phyloP scores from a whole-genome alignment of 1,284 basidiomycete genomes.

The Sphagnurus paluster region DNA sequence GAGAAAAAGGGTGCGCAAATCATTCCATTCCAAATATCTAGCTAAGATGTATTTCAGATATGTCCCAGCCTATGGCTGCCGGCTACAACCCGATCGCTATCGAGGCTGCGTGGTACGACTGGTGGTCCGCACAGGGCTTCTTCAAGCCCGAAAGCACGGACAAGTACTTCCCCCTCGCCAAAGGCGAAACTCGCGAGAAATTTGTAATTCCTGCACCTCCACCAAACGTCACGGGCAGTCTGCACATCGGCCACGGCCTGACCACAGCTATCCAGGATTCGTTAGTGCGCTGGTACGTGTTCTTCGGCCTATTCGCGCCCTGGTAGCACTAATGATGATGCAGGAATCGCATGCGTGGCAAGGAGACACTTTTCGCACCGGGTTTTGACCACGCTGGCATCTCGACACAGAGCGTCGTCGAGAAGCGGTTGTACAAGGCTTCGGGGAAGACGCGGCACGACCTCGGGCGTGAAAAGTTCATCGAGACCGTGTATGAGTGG shows the following conservation, averaged over 20 bases:
- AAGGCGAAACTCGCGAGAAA: conserved; percentile 43
- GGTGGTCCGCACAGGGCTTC: conserved; percentile 93
- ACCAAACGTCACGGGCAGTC: conserved; percentile 96
- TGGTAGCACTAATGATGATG: background rate
- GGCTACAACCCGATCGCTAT: conserved; percentile 96
- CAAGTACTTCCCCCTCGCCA: conserved; percentile 56
- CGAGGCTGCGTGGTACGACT: conserved; percentile 97
- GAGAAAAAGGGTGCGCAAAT: conserved; percentile 83
- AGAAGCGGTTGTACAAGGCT: conserved; percentile 87
- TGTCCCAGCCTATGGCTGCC: conserved; percentile 83
- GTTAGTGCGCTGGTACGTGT: conserved; percentile 82
- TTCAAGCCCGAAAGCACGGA: conserved; percentile 79
- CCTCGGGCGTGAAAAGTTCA: conserved; percentile 90
- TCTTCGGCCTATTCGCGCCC: background rate
- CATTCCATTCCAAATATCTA: conserved; percentile 5
- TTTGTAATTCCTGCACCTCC: conserved; percentile 95
- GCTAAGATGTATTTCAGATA: conserved; percentile 52
- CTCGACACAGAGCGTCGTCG: conserved; percentile 97
- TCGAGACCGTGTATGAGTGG: conserved; percentile 95
- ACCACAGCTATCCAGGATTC: conserved; percentile 93
- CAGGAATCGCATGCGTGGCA: conserved; percentile 96
- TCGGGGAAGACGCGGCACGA: conserved; percentile 89
- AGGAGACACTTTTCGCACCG: conserved; percentile 88
- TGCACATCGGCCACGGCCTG: conserved; percentile 97
- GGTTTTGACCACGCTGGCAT: conserved; percentile 99